Percentiles rank a stretch among this genome's conserved stretches.
Evolutionary conservation across 2,329 filamentous ascomycete genomes (phyloP).

Genomic region (Neurospora sp.): DNA sequence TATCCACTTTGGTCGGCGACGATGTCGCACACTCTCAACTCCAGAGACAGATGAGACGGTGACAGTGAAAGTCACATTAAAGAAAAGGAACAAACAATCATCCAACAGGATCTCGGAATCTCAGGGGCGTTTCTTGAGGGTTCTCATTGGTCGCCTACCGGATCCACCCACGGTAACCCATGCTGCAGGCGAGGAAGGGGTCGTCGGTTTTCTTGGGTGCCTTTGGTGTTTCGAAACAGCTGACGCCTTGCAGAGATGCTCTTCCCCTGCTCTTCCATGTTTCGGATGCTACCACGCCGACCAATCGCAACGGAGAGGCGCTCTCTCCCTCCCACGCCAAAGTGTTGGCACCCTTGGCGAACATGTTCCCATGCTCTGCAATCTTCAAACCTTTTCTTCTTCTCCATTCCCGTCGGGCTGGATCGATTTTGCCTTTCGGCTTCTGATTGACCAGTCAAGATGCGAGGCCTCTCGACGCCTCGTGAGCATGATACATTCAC

Average conservation of each 20-base stretch:
- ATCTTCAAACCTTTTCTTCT: background rate
- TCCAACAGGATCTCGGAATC: background rate
- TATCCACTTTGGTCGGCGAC: background rate
- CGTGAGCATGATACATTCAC: background rate
- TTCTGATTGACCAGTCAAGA: background rate
- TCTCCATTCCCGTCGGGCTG: background rate
- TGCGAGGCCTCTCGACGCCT: background rate
- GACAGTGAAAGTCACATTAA: background rate
- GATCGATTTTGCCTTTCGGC: background rate
- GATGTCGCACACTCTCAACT: background rate
- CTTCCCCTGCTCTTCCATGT: background rate
- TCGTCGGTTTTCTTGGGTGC: slow-evolving; percentile 13
- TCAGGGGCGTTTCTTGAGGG: background rate
- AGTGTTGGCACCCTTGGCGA: background rate
- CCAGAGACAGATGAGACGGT: background rate
- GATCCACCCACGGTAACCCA: background rate
- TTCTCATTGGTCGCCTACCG: background rate
- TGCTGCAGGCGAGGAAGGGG: background rate
- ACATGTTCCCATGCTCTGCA: background rate
- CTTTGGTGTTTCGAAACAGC: slow-evolving; percentile 18
- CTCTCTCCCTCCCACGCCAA: background rate
- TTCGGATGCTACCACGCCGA: background rate
- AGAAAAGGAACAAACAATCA: background rate
- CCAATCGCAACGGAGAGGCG: slow-evolving; percentile 2
- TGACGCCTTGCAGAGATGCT: background rate